Evolutionary conservation across 257 asterid species (phyloP), one percentile per base, ranked within the genome.

Genomic region (Catharanthus roseus): DNA sequence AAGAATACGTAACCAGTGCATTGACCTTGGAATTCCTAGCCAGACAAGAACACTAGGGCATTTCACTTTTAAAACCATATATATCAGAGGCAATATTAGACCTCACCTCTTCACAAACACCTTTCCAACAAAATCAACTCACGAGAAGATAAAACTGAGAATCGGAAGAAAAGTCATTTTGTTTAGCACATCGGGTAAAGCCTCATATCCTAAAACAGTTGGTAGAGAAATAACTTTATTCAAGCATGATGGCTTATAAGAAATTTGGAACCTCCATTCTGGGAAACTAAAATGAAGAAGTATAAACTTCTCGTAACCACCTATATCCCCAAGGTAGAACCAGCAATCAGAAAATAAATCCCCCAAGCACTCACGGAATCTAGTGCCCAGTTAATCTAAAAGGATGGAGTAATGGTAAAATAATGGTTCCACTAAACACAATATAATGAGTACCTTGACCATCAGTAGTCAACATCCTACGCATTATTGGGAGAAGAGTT

Each of bases 391-490:
- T 19, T 33, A 53, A 50, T 33, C 10, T 12, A 61, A 29, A 70
- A 76, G 16, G 53, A n/a, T 36, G 23, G 38, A 3, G 42, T 67
- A 34, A 0, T 67, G 67, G 15, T 62, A 44, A 24, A 58, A 81
- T 1, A 34, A 38, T 11, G 18, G 24, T 49, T 45, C 65, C 12
- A 61, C 53, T 31, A 67, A 55, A 41, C 44, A 66, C 36, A 73
- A 45, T 74, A 54, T 5, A 61, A 38, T 3, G 65, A 65, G 71
- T 70, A 91, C 99, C 99, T 84, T 95, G 99, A 51, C 98, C 99
- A 78, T 95, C 99, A 3, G 96, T 86, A 38, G 98, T 91, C 75
- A 95, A 88, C 99, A 90, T 95, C 84, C 95, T 87, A 44, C 88
- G 90, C 98, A 95, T 95, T 76, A 95, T 95, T 38, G 98, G 98